phyloP scores from a whole-genome alignment of 148 eudicot species.

The Beta vulgaris region DNA sequence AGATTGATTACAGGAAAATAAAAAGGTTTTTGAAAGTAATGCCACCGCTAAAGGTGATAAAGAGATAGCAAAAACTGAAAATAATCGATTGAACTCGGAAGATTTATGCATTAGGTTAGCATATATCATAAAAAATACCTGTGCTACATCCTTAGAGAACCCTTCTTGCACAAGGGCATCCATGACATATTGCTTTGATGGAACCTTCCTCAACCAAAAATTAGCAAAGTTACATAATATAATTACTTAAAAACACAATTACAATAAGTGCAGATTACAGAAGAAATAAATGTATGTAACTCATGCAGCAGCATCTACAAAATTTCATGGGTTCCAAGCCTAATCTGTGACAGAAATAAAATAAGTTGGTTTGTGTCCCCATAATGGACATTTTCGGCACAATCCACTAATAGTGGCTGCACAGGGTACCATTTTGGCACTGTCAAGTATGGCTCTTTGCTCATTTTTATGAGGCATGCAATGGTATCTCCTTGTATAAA shows the following conservation, averaged over 20 bases:
- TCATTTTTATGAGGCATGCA: background rate
- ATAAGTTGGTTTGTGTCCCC: background rate
- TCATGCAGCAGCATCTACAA: background rate
- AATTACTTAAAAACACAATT: background rate
- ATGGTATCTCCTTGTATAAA: background rate
- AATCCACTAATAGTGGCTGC: background rate
- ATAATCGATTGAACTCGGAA: too few species aligned
- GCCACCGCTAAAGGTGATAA: background rate
- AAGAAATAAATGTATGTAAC: background rate
- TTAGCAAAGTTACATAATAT: slow-evolving; percentile 1
- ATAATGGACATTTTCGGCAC: background rate
- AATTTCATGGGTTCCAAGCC: background rate
- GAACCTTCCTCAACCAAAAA: slow-evolving; percentile 54
- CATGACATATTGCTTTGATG: slow-evolving; percentile 65
- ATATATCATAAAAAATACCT: slow-evolving; percentile 39
- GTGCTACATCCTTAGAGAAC: slow-evolving; percentile 84
- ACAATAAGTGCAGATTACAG: slow-evolving; percentile 4
- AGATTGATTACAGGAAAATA: background rate
- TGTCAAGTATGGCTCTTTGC: background rate
- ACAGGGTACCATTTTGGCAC: background rate
- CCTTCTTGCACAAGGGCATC: slow-evolving; percentile 67
- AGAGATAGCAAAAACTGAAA: background rate
- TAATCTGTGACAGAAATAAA: background rate
- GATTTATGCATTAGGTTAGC: background rate
- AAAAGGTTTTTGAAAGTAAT: background rate